Base-by-base conservation (phyloP, 2,329 filamentous ascomycete species). In the Coniochaeta ligniaria region DNA sequence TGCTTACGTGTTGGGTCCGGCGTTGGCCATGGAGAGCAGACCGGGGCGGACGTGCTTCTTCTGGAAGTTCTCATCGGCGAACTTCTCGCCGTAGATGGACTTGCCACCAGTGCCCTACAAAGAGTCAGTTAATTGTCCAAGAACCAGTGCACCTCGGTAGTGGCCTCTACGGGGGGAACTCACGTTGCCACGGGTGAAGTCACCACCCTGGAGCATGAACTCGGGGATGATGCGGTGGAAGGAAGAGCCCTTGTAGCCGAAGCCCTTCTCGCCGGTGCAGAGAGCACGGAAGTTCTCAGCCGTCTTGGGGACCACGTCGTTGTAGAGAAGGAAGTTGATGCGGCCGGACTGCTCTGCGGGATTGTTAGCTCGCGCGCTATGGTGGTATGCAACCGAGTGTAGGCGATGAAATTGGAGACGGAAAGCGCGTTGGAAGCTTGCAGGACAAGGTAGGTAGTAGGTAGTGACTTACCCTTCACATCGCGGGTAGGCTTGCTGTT, bases 151-250 rank as follows among this genome's bases (percentile, higher is more conserved):
- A 71, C 66, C 38, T 59, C 61, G 33, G 60, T 28, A 63, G 60
- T 24, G 20, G 38, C 38, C 4, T 79, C 90, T 76, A 83, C 96
- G 92, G 17, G 38, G 38, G 38, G 17, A 8, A 16, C 38, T 41
- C 38, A 41, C 38, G 79, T 96, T 95, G 74, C 87, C 86, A 74
- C 90, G 90, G 78, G 92, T 96, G 83, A 96, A 96, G 84, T 96
- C 92, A 84, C 92, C 92, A 76, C 92, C 92, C 85, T 96, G 92
- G 70, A 96, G 88, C 92, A 96, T 96, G 85, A 96, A 96, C 61
- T 91, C 77, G 69, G 90, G 90, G 78, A 96, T 96, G 78, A 96
- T 88, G 71, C 92, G 91, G 85, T 96, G 92, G 88, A 96, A 96
- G 68, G 84, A 83, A 69, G 91, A 95, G 73, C 85, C 86, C 76